Percentiles rank a stretch among this genome's conserved stretches.
phyloP scores from a whole-genome alignment of 192 early-diverging fungal species.

The Thoreauomyces humboldtii region DNA sequence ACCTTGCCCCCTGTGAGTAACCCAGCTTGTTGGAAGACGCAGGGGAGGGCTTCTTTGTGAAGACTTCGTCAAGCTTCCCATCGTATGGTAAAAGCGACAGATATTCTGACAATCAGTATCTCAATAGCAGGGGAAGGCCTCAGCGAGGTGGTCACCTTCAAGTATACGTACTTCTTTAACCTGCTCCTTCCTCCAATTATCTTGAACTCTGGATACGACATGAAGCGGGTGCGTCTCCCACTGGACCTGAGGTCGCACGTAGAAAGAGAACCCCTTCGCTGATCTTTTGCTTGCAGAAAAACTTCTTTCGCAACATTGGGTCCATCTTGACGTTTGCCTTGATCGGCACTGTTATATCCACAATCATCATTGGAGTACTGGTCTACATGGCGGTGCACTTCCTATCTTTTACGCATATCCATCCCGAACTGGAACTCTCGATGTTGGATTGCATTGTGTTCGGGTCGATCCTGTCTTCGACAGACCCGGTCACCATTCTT shows the following conservation, averaged over 20 bases:
- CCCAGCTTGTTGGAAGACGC: no score
- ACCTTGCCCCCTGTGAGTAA: constrained; percentile 11
- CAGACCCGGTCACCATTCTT: constrained; percentile 95
- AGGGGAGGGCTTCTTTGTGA: no score
- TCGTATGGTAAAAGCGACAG: no score
- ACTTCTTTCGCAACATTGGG: constrained; percentile 85
- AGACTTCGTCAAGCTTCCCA: no score
- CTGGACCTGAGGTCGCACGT: background rate
- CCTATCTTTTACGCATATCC: constrained; percentile 38
- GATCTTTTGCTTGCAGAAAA: constrained; percentile 41
- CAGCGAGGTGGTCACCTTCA: constrained; percentile 84
- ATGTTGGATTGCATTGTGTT: constrained; percentile 93
- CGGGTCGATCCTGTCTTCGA: constrained; percentile 92
- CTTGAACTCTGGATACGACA: constrained; percentile 92
- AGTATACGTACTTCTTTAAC: constrained; percentile 93
- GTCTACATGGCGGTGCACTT: constrained; percentile 61
- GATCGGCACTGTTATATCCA: constrained; percentile 87
- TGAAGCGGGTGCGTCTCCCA: constrained; percentile 69
- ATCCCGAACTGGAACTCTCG: constrained; percentile 54
- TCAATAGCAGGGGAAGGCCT: constrained; percentile 41
- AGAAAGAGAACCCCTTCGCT: background rate
- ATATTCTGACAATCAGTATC: no score
- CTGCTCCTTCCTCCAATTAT: constrained; percentile 95
- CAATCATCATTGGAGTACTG: constrained; percentile 76
- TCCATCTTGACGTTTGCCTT: constrained; percentile 92